phyloP scores from a whole-genome alignment of 2,329 filamentous ascomycete species.

The Xylaria hypoxylon region DNA sequence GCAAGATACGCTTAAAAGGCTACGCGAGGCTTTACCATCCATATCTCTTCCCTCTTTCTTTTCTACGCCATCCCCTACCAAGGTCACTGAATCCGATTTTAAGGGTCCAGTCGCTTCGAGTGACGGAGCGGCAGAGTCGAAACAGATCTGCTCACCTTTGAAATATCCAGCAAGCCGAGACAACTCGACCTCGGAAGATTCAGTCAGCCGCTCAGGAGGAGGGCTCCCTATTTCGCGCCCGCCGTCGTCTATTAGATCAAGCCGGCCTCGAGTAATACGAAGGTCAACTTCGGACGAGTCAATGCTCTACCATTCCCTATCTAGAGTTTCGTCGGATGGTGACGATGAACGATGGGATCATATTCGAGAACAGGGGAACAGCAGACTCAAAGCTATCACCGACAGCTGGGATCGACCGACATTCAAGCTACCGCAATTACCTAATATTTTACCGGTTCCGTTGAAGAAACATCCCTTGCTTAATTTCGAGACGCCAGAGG shows the following conservation, averaged over 20 bases:
- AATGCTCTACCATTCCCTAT: conserved; percentile 79
- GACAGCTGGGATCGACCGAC: conserved; percentile 86
- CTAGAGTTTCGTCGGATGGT: conserved; percentile 83
- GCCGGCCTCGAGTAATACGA: conserved; percentile 58
- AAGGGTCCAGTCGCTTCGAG: conserved; percentile 42
- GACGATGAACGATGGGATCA: conserved; percentile 85
- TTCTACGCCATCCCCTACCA: conserved; percentile 51
- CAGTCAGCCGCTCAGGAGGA: conserved; percentile 30
- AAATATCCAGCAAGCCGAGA: conserved; percentile 26
- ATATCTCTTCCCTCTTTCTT: conserved; percentile 62
- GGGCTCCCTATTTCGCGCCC: conserved; percentile 38
- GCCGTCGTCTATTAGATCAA: conserved; percentile 41
- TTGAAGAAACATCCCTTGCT: conserved; percentile 47
- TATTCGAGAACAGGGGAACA: conserved; percentile 87
- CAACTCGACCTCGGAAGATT: conserved; percentile 22
- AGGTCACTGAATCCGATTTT: conserved; percentile 42
- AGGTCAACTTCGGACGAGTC: conserved; percentile 82
- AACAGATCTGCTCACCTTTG: conserved; percentile 31
- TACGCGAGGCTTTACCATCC: conserved; percentile 69
- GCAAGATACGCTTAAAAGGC: conserved; percentile 66
- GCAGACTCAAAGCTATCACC: conserved; percentile 87
- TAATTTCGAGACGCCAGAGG: conserved; percentile 42
- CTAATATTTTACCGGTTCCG: conserved; percentile 60
- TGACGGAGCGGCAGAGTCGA: conserved; percentile 41
- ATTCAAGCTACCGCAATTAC: conserved; percentile 75